Percentiles rank a stretch among this genome's conserved stretches.
phyloP scores from a whole-genome alignment of 2,329 filamentous ascomycete species.

The Aspergillus versicolor region DNA sequence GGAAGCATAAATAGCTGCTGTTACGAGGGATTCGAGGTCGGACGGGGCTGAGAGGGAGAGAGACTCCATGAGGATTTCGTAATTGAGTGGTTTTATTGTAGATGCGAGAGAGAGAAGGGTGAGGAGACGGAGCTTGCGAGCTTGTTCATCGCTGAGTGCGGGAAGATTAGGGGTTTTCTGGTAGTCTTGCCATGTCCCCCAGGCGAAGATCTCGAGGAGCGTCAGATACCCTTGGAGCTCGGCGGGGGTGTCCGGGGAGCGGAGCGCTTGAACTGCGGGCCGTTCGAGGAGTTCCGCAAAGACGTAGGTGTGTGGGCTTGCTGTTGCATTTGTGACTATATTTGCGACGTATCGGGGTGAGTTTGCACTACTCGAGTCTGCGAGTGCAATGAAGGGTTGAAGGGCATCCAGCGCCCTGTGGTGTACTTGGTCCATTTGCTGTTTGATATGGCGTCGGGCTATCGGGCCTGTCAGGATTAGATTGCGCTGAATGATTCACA shows the following conservation, averaged over 20 bases:
- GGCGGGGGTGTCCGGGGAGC: slow-evolving; percentile 50
- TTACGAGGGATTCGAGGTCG: slow-evolving; percentile 82
- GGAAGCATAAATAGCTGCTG: slow-evolving; percentile 81
- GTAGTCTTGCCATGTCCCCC: slow-evolving; percentile 85
- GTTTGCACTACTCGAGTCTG: slow-evolving; percentile 69
- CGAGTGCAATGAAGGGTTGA: slow-evolving; percentile 86
- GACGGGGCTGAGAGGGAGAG: slow-evolving; percentile 67
- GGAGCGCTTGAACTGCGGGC: slow-evolving; percentile 73
- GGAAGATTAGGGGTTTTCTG: slow-evolving; percentile 64
- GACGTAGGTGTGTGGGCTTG: slow-evolving; percentile 84
- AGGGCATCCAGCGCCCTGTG: slow-evolving; percentile 58
- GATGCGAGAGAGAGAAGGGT: slow-evolving; percentile 79
- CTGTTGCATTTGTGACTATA: slow-evolving; percentile 82
- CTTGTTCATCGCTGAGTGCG: slow-evolving; percentile 68
- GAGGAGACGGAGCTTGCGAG: slow-evolving; percentile 84
- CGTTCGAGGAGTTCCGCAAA: slow-evolving; percentile 90
- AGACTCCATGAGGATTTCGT: slow-evolving; percentile 63
- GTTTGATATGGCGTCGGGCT: not conserved
- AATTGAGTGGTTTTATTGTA: slow-evolving; percentile 67
- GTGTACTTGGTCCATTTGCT: slow-evolving; percentile 47
- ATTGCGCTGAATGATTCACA: not conserved
- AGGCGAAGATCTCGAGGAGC: slow-evolving; percentile 84
- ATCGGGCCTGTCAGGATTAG: not conserved
- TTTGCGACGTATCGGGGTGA: slow-evolving; percentile 83
- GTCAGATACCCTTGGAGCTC: slow-evolving; percentile 66